Base-by-base conservation (phyloP, 257 asterid genomes). In the Solanum sejunctum region DNA sequence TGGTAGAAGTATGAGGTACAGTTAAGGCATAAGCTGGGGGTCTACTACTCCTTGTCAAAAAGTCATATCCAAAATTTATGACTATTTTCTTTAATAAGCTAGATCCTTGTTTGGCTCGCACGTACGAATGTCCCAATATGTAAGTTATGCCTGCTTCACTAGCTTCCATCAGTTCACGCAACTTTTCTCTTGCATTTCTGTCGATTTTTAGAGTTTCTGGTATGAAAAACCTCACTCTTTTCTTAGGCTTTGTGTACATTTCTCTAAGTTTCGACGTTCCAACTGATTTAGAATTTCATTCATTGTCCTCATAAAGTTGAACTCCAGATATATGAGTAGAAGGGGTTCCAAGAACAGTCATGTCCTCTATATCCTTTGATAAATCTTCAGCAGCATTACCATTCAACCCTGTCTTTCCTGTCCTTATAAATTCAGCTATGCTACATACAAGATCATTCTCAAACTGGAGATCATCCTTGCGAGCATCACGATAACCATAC, bases 81-180 rank as follows among this genome's bases (percentile, higher is more conserved):
- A 89, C 98, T 75, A 92, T n/a, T 86, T 86, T 93, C 92, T 92
- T 95, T 16, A 93, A 49, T n/a, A 90, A 66, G 85, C 99, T 90
- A 10, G 99, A 95, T 12, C 99, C 99, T 64, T 88, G 86, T 86
- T 95, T 95, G 10, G 99, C 95, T 61, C 91, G 93, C 87, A 95
- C 91, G 80, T 93, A 94, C 0, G 96, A 94, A 85, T 94, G 98
- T 85, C 77, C 77, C 77, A 69, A 69, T 69, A 69, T 69, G 77
- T 69, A 69, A 69, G 77, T 51, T 69, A 69, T 69, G 51, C 77
- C 77, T 16, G 77, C 77, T 69, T 69, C 77, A 69, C 77, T 69
- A 36, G 77, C 77, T 36, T 69, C 77, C 77, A 36, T 69, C 77
- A 69, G 51, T 36, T 69, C 77, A 3, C 26, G 26, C 51, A 95